These are phyloP conservation scores for Glycine soja DNA, from an alignment of 306 rosid genomes.

Conservation along the genomic window DNA sequence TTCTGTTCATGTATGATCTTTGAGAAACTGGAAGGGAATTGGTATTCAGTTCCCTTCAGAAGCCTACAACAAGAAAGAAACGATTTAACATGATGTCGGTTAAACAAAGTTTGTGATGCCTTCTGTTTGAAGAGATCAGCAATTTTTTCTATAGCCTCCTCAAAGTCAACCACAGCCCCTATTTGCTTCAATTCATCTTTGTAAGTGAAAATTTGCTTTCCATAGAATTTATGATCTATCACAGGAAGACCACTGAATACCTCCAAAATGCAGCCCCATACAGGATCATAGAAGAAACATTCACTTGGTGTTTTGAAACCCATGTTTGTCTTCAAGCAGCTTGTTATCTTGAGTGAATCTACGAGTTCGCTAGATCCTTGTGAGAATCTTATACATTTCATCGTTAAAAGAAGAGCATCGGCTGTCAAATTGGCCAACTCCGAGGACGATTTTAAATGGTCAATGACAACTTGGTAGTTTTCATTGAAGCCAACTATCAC, in stretches of 20 bases:
- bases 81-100: conserved; percentile 51
- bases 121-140: conserved; percentile 49
- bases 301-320: conserved; percentile 64
- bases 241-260: conserved; percentile 62
- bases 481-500: conserved; percentile 54
- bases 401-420: conserved; percentile 55
- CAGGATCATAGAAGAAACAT: conserved; percentile 61
- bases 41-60: conserved; percentile 38
- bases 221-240: conserved; percentile 62
- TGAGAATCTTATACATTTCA: conserved; percentile 46
- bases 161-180: conserved; percentile 69
- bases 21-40: conserved; percentile 49
- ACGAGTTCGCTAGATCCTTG: conserved; percentile 36
- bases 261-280: conserved; percentile 71
- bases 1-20: conserved; percentile 27
- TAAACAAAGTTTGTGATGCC: conserved; percentile 48
- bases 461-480: conserved; percentile 54
- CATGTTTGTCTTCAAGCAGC: conserved; percentile 64
- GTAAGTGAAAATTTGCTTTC: conserved; percentile 42
- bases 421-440: conserved; percentile 47
- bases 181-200: conserved; percentile 48
- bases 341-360: conserved; percentile 33
- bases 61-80: conserved; percentile 61
- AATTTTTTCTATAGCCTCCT: conserved; percentile 55
- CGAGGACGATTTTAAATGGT: conserved; percentile 61